phyloP scores from a whole-genome alignment of 768 basidiomycete genomes.

The Rhizopogon sp. region DNA sequence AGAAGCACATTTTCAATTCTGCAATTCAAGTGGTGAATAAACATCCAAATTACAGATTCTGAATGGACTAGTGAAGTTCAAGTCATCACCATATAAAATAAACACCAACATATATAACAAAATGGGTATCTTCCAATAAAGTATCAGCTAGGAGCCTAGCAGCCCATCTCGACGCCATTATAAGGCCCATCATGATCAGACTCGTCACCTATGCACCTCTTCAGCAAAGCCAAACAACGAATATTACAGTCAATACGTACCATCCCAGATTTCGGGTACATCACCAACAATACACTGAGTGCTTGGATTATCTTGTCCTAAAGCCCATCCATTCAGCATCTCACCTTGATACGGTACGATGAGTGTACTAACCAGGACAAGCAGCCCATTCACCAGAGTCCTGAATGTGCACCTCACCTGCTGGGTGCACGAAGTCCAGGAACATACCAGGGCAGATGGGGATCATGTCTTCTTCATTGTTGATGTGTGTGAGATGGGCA shows the following conservation, averaged over 20 bases:
- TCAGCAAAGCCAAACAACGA: background rate
- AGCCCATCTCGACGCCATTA: conserved; percentile 22
- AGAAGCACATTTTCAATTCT: too few species aligned
- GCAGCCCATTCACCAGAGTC: conserved; percentile 44
- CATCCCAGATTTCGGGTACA: conserved; percentile 38
- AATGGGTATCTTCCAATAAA: background rate
- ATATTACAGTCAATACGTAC: background rate
- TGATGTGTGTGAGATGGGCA: conserved; percentile 45
- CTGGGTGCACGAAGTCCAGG: conserved; percentile 36
- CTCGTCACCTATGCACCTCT: conserved; percentile 15
- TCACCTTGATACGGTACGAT: background rate
- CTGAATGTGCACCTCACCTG: conserved; percentile 40
- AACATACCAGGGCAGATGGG: conserved; percentile 31
- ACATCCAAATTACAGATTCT: background rate
- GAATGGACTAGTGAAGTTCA: background rate
- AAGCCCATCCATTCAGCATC: background rate
- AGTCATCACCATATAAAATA: background rate
- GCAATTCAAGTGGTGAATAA: too few species aligned
- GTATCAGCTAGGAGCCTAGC: background rate
- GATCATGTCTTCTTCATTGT: conserved; percentile 41
- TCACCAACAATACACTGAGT: conserved; percentile 19
- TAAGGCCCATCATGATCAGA: conserved; percentile 43
- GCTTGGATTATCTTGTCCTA: conserved; percentile 59
- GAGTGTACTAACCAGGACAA: conserved; percentile 40
- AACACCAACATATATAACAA: background rate